These are phyloP conservation scores for Pseudocercospora ulei DNA, from an alignment of 2,329 filamentous ascomycete species.

Conservation along the genomic window DNA sequence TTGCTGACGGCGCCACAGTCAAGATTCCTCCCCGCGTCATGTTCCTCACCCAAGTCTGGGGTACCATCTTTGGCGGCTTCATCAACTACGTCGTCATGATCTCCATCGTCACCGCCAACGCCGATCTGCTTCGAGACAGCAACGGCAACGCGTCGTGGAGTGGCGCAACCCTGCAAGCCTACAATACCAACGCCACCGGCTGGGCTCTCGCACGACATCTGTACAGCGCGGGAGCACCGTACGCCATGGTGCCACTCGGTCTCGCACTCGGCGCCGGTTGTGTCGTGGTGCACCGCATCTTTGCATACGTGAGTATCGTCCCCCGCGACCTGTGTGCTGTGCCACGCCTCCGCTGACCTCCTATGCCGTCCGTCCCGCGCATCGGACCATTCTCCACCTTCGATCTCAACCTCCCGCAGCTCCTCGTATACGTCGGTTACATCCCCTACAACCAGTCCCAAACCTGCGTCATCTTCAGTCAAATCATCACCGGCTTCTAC, in stretches of 20 bases:
- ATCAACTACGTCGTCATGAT: constrained; percentile 47
- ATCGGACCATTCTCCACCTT: constrained; percentile 31
- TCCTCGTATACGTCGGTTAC: constrained; percentile 48
- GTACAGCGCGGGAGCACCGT: constrained; percentile 39
- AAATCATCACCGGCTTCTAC: constrained; percentile 40
- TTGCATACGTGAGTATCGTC: constrained; percentile 31
- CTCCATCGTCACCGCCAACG: constrained; percentile 44
- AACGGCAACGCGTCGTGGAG: constrained; percentile 47
- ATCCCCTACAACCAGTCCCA: constrained; percentile 49
- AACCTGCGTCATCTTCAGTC: constrained; percentile 47
- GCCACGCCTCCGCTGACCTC: constrained; percentile 32
- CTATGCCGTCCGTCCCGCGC: constrained; percentile 42
- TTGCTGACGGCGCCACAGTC: constrained; percentile 8
- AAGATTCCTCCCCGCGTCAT: constrained; percentile 49
- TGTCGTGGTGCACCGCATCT: constrained; percentile 39
- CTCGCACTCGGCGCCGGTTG: constrained; percentile 42
- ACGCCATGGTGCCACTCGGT: constrained; percentile 34
- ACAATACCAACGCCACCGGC: constrained; percentile 34
- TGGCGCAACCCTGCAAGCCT: constrained; percentile 43
- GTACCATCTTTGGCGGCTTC: constrained; percentile 44
- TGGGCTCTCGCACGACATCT: constrained; percentile 47
- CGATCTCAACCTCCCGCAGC: constrained; percentile 47
- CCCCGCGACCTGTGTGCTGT: constrained; percentile 41
- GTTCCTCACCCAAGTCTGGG: constrained; percentile 50
- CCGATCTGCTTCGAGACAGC: constrained; percentile 40